Conservation (phyloP, 1,284 basidiomycete species). For the Irpex lacteus region DNA sequence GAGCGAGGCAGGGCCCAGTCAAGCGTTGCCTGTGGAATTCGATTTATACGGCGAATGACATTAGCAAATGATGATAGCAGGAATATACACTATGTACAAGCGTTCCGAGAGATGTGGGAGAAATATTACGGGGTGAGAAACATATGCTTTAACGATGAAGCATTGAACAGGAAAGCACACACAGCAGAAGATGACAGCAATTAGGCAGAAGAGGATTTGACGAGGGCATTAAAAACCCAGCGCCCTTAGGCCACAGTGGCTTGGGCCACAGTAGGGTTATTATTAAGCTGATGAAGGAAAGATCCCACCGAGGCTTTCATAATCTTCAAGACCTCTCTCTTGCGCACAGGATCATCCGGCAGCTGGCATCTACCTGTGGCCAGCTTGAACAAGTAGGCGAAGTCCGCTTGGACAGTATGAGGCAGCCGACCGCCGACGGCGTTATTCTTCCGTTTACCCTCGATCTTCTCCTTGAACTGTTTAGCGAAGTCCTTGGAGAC, state of each 20-base stretch:
- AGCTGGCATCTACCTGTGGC: conserved; percentile 49
- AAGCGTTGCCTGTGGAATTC: conserved; percentile 70
- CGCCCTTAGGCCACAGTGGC: too few species aligned
- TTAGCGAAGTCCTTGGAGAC: conserved; percentile 88
- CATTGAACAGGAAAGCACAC: too few species aligned
- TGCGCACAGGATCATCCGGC: conserved; percentile 49
- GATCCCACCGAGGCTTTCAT: conserved; percentile 48
- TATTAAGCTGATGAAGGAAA: conserved; percentile 15
- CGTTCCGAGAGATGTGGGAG: too few species aligned
- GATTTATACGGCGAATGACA: conserved; percentile 37
- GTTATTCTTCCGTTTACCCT: conserved; percentile 57
- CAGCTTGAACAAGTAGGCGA: conserved; percentile 69
- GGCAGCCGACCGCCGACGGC: conserved; percentile 56
- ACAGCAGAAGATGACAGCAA: background rate
- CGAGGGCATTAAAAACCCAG: too few species aligned
- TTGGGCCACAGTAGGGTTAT: background rate
- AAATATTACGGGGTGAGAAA: too few species aligned
- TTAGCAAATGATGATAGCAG: too few species aligned
- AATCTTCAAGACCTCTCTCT: conserved; percentile 48
- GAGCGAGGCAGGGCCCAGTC: conserved; percentile 50
- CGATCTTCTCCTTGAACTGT: conserved; percentile 78
- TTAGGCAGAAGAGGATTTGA: background rate
- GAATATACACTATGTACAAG: too few species aligned
- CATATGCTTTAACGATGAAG: too few species aligned
- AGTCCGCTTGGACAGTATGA: conserved; percentile 82